Evolutionary conservation across 257 asterid species (phyloP).

Genomic region (Penstemon barbatus): DNA sequence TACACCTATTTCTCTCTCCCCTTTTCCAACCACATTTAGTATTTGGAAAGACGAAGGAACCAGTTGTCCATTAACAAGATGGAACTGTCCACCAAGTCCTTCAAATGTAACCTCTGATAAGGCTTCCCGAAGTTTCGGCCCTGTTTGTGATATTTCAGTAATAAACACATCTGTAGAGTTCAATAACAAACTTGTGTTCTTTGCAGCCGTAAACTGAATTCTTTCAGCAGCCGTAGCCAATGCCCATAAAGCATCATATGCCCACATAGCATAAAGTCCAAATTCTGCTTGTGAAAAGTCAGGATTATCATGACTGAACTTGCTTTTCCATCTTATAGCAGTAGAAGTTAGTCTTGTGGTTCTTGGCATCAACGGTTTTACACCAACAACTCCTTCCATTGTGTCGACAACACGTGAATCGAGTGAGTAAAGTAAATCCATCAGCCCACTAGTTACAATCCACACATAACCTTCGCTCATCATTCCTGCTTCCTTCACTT

Average conservation of each 20-base stretch:
- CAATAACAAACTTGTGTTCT: constrained; percentile 11
- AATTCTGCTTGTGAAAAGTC: constrained; percentile 22
- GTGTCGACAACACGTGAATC: constrained; percentile 21
- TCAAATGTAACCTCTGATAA: constrained; percentile 26
- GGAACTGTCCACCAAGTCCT: constrained; percentile 38
- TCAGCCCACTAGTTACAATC: constrained; percentile 25
- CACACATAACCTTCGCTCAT: constrained; percentile 40
- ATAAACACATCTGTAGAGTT: constrained; percentile 21
- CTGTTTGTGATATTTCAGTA: constrained; percentile 17
- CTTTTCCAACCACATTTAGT: constrained; percentile 27
- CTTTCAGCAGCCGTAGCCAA: constrained; percentile 41
- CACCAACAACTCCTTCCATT: constrained; percentile 43
- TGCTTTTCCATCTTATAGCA: constrained; percentile 23
- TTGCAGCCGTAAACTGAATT: constrained; percentile 14
- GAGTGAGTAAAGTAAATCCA: constrained; percentile 4
- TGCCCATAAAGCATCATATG: constrained; percentile 40
- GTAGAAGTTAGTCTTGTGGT: constrained; percentile 19
- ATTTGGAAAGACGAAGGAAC: constrained; percentile 29
- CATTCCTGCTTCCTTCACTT: constrained; percentile 39
- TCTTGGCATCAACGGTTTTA: constrained; percentile 31
- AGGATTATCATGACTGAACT: constrained; percentile 6
- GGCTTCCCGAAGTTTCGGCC: constrained; percentile 27
- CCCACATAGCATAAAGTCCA: constrained; percentile 35
- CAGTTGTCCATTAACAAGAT: constrained; percentile 26
- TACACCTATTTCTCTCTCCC: constrained; percentile 30